A percentile compares a stretch with the other conserved stretches of the same genome.
Conservation (phyloP, 148 eudicot species). For the Spergularia bocconei region DNA sequence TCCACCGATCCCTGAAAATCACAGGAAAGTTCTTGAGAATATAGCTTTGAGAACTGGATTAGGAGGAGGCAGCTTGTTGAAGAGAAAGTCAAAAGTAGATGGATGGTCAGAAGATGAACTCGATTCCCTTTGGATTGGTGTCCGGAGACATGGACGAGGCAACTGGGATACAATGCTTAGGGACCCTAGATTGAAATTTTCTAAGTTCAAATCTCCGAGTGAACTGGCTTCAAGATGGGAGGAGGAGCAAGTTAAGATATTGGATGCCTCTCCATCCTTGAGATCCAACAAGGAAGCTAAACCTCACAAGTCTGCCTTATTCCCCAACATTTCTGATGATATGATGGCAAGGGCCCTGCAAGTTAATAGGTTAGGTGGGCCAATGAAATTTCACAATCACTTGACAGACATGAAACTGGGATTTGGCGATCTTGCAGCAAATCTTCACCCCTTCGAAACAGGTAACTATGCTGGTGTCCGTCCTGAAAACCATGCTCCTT, state of each 20-base stretch:
- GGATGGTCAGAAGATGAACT: slow-evolving; percentile 93
- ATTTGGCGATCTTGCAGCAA: slow-evolving; percentile 46
- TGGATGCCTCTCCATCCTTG: slow-evolving; percentile 44
- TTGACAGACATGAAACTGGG: slow-evolving; percentile 90
- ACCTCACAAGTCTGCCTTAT: slow-evolving; percentile 37
- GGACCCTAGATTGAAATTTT: slow-evolving; percentile 73
- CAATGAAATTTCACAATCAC: slow-evolving; percentile 53
- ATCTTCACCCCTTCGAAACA: slow-evolving; percentile 39
- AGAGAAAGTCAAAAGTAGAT: slow-evolving; percentile 61
- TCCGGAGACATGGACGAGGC: slow-evolving; percentile 90
- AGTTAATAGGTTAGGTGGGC: slow-evolving; percentile 54
- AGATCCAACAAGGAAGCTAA: slow-evolving; percentile 42
- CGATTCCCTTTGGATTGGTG: slow-evolving; percentile 93
- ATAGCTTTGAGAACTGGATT: slow-evolving; percentile 77
- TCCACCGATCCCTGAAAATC: slow-evolving; percentile 74
- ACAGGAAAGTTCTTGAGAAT: slow-evolving; percentile 80
- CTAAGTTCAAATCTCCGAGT: slow-evolving; percentile 52
- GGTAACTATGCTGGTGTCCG: slow-evolving; percentile 36
- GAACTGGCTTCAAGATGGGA: slow-evolving; percentile 83
- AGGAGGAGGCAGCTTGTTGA: slow-evolving; percentile 50
- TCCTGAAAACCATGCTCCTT: slow-evolving; percentile 33
- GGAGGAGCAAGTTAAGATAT: slow-evolving; percentile 71
- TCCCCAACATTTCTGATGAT: slow-evolving; percentile 71
- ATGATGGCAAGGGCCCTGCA: slow-evolving; percentile 79
- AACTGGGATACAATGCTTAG: slow-evolving; percentile 79